Base-by-base conservation (phyloP, 345 rosid genomes). In the Citrus maxima region DNA sequence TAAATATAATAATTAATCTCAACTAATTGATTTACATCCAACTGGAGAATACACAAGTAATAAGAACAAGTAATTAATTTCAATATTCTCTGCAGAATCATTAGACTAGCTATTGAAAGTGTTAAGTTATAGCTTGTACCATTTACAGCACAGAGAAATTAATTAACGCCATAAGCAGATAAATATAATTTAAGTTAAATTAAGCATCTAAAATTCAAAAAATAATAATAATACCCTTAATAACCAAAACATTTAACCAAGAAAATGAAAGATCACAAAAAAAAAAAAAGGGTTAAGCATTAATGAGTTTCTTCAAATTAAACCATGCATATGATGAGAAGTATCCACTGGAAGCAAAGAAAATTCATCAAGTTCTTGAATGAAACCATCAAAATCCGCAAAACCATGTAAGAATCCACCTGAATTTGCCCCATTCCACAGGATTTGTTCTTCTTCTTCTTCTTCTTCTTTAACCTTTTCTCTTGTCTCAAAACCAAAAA, bases 371-470 rank as follows among this genome's bases (percentile, higher is more conserved):
- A 92, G 88, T n/a, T 90, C 91, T 80, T 90, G 95, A 63, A 89
- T 88, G 73, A 92, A 88, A 9, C 95, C 97, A 79, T 88, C 94
- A 28, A 92, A 88, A 81, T 92, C 93, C 75, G 87, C 82, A 76
- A 93, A 90, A 1, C 88, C 88, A 42, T 84, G 81, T 25, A 88
- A 85, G 77, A 88, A 91, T 7, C 88, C 91, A 59, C 89, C 89
- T 49, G 85, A 82, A 73, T 75, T 81, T 58, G 82, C 87, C 19
- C 84, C 83, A 24, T 77, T 81, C 87, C 85, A 76, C 82, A 79
- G 70, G 21, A 66, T 66, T 25, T 70, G 76, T 22, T 77, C 82
- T 27, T 86, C 90, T 22, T 77, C 82, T 27, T 77, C 82, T 27
- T 25, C 27, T 25, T 86, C 90, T 25, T 79, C 87, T 71, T 77